These are phyloP conservation scores for Pseudopyrenochaeta lycopersici DNA, from an alignment of 2,329 filamentous ascomycete species.

Conservation along the genomic window DNA sequence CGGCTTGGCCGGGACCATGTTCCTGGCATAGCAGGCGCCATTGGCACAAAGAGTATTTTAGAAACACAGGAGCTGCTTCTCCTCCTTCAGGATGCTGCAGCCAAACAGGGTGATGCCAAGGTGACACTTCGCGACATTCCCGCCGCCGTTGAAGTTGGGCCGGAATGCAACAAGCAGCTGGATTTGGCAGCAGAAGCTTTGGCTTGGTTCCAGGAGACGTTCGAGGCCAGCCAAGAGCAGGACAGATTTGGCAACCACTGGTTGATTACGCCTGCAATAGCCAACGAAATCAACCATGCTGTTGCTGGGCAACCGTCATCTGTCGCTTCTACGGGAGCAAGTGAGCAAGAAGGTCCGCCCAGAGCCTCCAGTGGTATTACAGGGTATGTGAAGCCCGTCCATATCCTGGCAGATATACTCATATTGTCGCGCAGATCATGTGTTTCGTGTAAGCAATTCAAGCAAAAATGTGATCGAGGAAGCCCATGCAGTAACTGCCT, in stretches of 20 bases:
- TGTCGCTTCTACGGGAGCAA: constrained; percentile 25
- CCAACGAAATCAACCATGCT: constrained; percentile 45
- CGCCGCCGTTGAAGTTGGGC: constrained; percentile 76
- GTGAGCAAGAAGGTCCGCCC: constrained; percentile 12
- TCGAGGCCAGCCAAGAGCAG: constrained; percentile 69
- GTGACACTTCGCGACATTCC: constrained; percentile 66
- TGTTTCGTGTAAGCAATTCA: constrained; percentile 13
- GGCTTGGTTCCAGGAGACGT: constrained; percentile 68
- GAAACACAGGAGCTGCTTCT: constrained; percentile 77
- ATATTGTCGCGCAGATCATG: constrained; percentile 11
- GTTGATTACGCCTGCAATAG: constrained; percentile 64
- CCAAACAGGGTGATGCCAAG: constrained; percentile 47
- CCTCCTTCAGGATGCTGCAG: constrained; percentile 64
- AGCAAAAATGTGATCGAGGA: constrained; percentile 19
- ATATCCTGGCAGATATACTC: not conserved
- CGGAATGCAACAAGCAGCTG: constrained; percentile 70
- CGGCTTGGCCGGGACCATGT: constrained; percentile 71
- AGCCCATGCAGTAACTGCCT: constrained; percentile 18
- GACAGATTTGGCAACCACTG: constrained; percentile 70
- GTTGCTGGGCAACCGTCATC: constrained; percentile 11
- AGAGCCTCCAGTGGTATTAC: constrained; percentile 9
- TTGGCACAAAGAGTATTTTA: constrained; percentile 76
- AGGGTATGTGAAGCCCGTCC: constrained; percentile 12
- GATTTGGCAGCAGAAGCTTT: constrained; percentile 75
- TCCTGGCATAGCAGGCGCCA: constrained; percentile 66